Evolutionary conservation across 73 alveolate species (phyloP).

Genomic region (Halteria grandinella): DNA sequence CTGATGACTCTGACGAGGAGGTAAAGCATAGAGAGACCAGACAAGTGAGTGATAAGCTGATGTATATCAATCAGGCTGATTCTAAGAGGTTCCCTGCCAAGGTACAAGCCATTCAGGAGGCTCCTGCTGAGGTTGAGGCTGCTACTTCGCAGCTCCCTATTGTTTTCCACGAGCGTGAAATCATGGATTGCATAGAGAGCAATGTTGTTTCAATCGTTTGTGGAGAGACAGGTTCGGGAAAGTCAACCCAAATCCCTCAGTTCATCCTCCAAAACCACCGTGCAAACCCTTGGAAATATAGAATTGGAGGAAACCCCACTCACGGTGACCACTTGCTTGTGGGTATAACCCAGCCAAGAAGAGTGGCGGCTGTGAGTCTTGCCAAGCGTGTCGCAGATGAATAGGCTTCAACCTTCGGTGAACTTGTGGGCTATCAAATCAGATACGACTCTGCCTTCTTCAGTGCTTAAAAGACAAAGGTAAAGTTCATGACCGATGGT

Average conservation of each 20-base stretch:
- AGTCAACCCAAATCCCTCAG: constrained; percentile 96
- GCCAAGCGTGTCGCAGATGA: constrained; percentile 95
- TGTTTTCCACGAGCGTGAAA: constrained; percentile 89
- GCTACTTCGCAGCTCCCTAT: constrained; percentile 88
- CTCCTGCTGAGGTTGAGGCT: constrained; percentile 58
- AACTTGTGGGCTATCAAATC: constrained; percentile 94
- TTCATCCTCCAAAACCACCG: constrained; percentile 81
- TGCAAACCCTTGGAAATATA: constrained; percentile 18
- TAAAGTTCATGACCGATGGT: constrained; percentile 99
- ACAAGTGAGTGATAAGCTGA: constrained; percentile 9
- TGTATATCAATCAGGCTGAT: constrained; percentile 3
- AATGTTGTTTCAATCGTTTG: constrained; percentile 92
- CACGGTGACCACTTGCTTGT: constrained; percentile 27
- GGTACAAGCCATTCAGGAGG: not conserved
- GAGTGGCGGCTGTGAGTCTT: constrained; percentile 97
- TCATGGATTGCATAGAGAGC: constrained; percentile 90
- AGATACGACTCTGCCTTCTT: constrained; percentile 86
- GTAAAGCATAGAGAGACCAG: not conserved
- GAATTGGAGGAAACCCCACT: not conserved
- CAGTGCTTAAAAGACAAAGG: constrained; percentile 72
- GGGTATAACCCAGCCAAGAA: constrained; percentile 98
- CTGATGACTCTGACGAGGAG: constrained; percentile 45
- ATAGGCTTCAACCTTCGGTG: constrained; percentile 82
- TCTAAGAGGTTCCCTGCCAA: not conserved
- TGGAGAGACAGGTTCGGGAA: constrained; percentile 99